Base-by-base conservation (phyloP, 495 filamentous ascomycete genomes). In the Entonaema liquescens region DNA sequence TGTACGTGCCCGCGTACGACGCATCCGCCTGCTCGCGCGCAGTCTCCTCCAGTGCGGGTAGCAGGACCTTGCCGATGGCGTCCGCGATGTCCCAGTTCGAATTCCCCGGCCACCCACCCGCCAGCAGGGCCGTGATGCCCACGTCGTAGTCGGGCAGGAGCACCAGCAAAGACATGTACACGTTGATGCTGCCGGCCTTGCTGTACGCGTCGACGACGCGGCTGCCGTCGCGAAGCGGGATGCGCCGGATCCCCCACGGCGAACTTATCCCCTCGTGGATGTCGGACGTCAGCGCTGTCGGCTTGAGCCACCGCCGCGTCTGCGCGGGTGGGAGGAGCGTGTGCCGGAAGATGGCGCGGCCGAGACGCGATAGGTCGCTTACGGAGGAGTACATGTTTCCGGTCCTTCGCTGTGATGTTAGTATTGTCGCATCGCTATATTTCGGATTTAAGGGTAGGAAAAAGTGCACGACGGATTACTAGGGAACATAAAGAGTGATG, bases 291-390 rank as follows among this genome's bases (percentile, higher is more conserved):
- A 85, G 78, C 0, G 81, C 68, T 6, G 66, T 49, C 0, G 88
- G 89, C 65, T 89, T 88, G 52, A 91, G 77, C 89, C 87, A 90
- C 42, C 81, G 73, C 62, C 84, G 80, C 0, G 88, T 89, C 13
- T 79, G 61, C 2, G 77, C 71, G 0, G 81, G 75, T 0, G 79
- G 53, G 1, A 90, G 73, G 0, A 90, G 76, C 0, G 80, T 79
- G 17, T 80, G 83, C 15, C 76, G 78, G 23, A 90, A 79, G 68
- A 90, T 88, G 38, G 83, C 82, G 13, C 83, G 85, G 9, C 87
- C 87, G 2, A 89, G 74, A 28, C 73, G 79, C 4, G 82, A 78
- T 54, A 89, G 74, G 73, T 90, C 88, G 19, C 74, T 76, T 13
- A 78, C 68, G 0, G 83, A 85, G 21, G 87, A 86, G 75, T 85